Percentiles rank a stretch among this genome's conserved stretches.
Conservation (phyloP, 2,329 filamentous ascomycete species). For the Fusarium sublunatum region DNA sequence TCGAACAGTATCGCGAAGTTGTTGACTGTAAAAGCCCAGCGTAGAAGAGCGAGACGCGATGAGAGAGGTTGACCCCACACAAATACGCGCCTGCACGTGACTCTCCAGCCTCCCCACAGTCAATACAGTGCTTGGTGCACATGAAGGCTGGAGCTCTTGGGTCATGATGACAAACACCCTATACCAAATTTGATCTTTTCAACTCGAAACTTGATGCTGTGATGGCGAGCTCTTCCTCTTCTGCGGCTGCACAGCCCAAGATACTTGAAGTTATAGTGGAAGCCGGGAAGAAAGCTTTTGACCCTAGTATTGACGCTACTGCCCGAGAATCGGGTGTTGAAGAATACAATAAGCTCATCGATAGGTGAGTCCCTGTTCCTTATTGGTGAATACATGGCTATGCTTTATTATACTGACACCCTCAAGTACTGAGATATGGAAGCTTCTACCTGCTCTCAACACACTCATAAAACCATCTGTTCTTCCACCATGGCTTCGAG, state of each 20-base stretch:
- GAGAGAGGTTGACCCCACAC: slow-evolving; percentile 18
- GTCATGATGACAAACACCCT: slow-evolving; percentile 39
- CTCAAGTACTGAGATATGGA: slow-evolving; percentile 56
- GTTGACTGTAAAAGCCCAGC: slow-evolving; percentile 27
- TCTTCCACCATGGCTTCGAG: slow-evolving; percentile 69
- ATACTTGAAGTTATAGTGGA: slow-evolving; percentile 52
- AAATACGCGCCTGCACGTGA: slow-evolving; percentile 46
- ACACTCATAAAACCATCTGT: slow-evolving; percentile 70
- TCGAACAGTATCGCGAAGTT: slow-evolving; percentile 31
- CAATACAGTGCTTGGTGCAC: slow-evolving; percentile 36
- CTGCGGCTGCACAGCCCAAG: slow-evolving; percentile 42
- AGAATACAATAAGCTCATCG: slow-evolving; percentile 61
- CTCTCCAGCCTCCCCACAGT: slow-evolving; percentile 19
- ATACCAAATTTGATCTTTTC: slow-evolving; percentile 29
- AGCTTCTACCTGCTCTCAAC: slow-evolving; percentile 71
- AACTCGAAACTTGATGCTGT: slow-evolving; percentile 4
- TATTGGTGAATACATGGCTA: too few species aligned
- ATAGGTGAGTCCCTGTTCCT: slow-evolving; percentile 55
- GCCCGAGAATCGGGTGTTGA: slow-evolving; percentile 50
- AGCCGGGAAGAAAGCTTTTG: slow-evolving; percentile 61
- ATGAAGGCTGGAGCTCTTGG: slow-evolving; percentile 36
- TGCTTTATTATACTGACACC: slow-evolving; percentile 18
- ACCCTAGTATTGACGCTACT: slow-evolving; percentile 54
- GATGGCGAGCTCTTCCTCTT: slow-evolving; percentile 47
- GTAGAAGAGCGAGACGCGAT: slow-evolving; percentile 19